Percentiles rank a stretch among this genome's conserved stretches.
These are phyloP conservation scores for Rhizophora apiculata DNA, from an alignment of 345 rosid species.

Conservation along the genomic window DNA sequence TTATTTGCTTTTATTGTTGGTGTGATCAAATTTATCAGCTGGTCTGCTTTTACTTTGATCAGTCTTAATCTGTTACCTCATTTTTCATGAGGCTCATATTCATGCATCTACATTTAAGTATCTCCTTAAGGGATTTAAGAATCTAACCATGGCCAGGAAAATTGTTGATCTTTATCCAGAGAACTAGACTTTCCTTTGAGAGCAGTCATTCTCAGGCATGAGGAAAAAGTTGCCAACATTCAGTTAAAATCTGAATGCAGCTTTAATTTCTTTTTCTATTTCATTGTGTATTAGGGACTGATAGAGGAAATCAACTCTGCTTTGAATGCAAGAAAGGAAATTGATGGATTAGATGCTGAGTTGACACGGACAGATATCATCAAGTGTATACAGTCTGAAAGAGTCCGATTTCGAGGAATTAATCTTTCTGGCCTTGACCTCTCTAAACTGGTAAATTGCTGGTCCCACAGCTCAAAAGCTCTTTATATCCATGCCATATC, in stretches of 20 bases:
- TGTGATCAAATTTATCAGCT: no score
- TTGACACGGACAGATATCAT: slow-evolving; percentile 76
- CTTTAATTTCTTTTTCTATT: background rate
- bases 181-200: background rate
- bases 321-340: slow-evolving; percentile 49
- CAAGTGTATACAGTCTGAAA: slow-evolving; percentile 80
- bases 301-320: slow-evolving; percentile 48
- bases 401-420: slow-evolving; percentile 75
- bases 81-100: no score
- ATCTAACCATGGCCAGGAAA: no score
- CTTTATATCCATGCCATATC: background rate
- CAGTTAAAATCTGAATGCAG: background rate
- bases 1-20: no score
- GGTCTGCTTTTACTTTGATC: no score
- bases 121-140: no score
- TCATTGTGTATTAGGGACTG: slow-evolving; percentile 49
- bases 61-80: no score
- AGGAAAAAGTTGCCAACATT: background rate
- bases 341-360: slow-evolving; percentile 57
- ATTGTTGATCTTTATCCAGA: no score
- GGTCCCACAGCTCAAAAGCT: slow-evolving; percentile 15
- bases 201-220: background rate
- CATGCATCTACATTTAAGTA: no score
- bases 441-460: slow-evolving; percentile 72
- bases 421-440: slow-evolving; percentile 90